Evolutionary conservation across 352 stramenopile species (phyloP), one percentile per base, ranked within the genome.

Genomic region (Globisporangium emineosum): DNA sequence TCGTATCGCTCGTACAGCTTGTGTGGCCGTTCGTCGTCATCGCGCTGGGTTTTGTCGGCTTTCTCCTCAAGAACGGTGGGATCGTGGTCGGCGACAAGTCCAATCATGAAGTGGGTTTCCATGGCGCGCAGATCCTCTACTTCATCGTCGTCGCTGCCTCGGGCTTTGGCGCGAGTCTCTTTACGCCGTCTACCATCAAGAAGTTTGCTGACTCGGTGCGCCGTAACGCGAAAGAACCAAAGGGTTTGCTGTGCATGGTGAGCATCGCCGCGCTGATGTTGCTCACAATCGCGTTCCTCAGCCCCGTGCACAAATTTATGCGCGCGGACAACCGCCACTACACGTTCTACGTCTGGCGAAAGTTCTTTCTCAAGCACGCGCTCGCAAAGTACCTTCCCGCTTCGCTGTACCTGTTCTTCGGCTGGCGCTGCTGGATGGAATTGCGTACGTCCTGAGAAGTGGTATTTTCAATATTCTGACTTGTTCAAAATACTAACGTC

Each of bases 241-340:
- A 65, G 23, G 77, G 77, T 3, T 0, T 77, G 29, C 7, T 79
- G 2, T 81, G 81, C 25, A 58, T 91, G 13, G 13, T 66, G 0
- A 55, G 60, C 3, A 35, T 73, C 3, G 33, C 59, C 23, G 30
- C 62, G 35, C 40, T 60, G 2, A 73, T 76, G 29, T 5, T 90
- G 15, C 49, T 67, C 7, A 68, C 76, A n/a, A 85, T 91, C 59
- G 72, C 78, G 29, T 67, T 74, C 51, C 88, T 86, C 60, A 97
- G 86, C 42, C 72, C 86, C 9, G 82, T 93, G 30, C 90, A 98
- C 72, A 90, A 89, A 62, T 98, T 98, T 59, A 80, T 97, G 73
- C 74, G 97, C 53, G 84, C 88, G 35, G 91, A 98, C 73, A 98
- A 98, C 62, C 86, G 91, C 8, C 90, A 98, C 69, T 97, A 96